Evolutionary conservation across 2,329 filamentous ascomycete species (phyloP), one percentile per base, ranked within the genome.

Genomic region (Stenocarpella maydis): DNA sequence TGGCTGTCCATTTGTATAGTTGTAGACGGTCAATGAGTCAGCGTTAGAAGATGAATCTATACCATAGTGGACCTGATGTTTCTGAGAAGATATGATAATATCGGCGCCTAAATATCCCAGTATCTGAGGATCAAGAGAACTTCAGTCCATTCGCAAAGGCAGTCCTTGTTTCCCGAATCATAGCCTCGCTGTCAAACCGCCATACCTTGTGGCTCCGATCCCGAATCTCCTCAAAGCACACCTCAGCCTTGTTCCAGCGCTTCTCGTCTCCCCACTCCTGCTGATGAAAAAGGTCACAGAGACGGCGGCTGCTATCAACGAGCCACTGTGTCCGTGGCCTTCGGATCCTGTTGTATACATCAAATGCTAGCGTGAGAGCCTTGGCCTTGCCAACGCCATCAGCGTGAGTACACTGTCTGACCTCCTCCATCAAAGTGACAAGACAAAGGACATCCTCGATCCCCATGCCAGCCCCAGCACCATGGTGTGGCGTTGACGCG

Each of bases 401-500:
- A n/a, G n/a, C n/a, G n/a, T 14, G 17, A n/a, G 12, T n/a, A 17
- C 43, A 47, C 43, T 34, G 26, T 3, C 17, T 14, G n/a, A 37
- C 53, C n/a, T 28, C 53, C 26, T 21, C 26, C 14, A 65, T 71
- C 45, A 85, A 47, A 5, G 39, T 41, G 19, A 15, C 14, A 41
- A 41, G 39, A 15, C 39, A 41, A 15, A 41, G 39, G 10, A 41
- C 82, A 70, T 89, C 87, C 74, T 89, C 87, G 64, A 89, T 81
- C 17, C 85, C 86, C 73, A 85, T 83, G 3, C 86, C 84, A 1
- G 87, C 87, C 4, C 87, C 87, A 0, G 85, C 82, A 5, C 87
- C 87, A 15, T 86, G 82, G 75, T 88, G 85, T 0, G 87, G 87
- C 0, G 83, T 84, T 0, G 81, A 78, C 0, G 86, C 86, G 71